Percentiles rank a stretch among this genome's conserved stretches.
These are phyloP conservation scores for Lodderomyces oxycetoniae DNA, from an alignment of 1,139 yeast genomes.

Conservation along the genomic window DNA sequence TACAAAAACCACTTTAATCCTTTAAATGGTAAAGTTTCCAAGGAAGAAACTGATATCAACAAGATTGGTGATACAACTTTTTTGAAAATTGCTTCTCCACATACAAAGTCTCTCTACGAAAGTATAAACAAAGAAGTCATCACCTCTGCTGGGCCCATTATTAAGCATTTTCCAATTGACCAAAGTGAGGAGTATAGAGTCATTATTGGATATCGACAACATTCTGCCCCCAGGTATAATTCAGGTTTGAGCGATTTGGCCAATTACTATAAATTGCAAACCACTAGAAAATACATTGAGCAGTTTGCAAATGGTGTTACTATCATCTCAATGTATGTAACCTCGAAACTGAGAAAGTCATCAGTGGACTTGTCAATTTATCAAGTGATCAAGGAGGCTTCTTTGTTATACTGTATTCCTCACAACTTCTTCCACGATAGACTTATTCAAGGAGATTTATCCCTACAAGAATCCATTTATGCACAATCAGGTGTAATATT, in stretches of 20 bases:
- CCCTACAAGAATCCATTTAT: conserved; percentile 90
- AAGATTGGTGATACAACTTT: conserved; percentile 78
- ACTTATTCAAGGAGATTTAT: conserved; percentile 72
- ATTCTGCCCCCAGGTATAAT: conserved; percentile 80
- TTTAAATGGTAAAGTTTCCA: conserved; percentile 21
- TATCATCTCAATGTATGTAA: conserved; percentile 79
- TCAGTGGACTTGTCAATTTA: conserved; percentile 69
- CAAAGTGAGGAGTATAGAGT: conserved; percentile 77
- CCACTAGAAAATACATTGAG: conserved; percentile 90
- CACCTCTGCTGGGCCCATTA: conserved; percentile 85
- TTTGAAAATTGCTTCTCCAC: conserved; percentile 70
- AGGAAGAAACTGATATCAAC: conserved; percentile 49
- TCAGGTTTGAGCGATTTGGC: conserved; percentile 86
- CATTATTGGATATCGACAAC: conserved; percentile 82
- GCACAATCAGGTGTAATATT: conserved; percentile 93
- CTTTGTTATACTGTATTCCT: conserved; percentile 87
- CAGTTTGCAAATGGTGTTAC: conserved; percentile 89
- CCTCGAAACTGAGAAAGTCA: conserved; percentile 43
- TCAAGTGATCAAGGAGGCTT: conserved; percentile 93
- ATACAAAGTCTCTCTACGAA: conserved; percentile 74
- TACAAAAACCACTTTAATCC: conserved; percentile 64
- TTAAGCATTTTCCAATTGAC: conserved; percentile 79
- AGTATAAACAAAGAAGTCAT: conserved; percentile 68
- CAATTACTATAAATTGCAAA: conserved; percentile 80
- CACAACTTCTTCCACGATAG: conserved; percentile 74